phyloP scores from a whole-genome alignment of 2,329 filamentous ascomycete genomes.

The Pseudocercospora eumusae region DNA sequence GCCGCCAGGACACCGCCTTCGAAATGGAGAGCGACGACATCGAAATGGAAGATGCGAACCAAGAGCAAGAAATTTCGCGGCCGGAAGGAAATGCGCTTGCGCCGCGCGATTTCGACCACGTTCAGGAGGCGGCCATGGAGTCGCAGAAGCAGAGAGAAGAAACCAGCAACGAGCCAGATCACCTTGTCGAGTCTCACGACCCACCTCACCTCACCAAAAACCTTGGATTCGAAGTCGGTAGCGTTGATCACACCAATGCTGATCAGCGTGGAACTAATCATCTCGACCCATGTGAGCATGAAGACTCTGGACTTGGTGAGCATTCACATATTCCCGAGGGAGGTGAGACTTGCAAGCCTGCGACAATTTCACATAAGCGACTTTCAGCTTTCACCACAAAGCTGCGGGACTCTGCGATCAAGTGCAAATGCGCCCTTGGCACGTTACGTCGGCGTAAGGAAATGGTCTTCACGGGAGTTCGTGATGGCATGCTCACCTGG shows the following conservation, averaged over 20 bases:
- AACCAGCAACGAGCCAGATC: not conserved
- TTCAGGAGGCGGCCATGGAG: not conserved
- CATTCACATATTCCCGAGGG: not conserved
- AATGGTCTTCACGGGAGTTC: constrained; percentile 10
- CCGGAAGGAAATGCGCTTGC: not conserved
- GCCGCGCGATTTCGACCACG: not conserved
- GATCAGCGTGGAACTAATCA: not conserved
- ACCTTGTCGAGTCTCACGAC: not conserved
- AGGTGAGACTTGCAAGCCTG: not conserved
- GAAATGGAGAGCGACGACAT: constrained; percentile 12
- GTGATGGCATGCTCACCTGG: constrained; percentile 15
- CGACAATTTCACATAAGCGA: not conserved
- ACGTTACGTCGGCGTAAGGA: constrained; percentile 16
- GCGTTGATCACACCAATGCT: not conserved
- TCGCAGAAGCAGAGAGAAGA: not conserved
- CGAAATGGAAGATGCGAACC: constrained; percentile 1
- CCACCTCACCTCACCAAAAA: not conserved
- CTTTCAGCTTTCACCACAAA: not conserved
- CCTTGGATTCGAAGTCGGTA: not conserved
- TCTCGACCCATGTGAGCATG: not conserved
- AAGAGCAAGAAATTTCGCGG: not conserved
- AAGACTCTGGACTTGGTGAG: not conserved
- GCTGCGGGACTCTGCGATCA: constrained; percentile 19
- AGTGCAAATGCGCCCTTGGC: constrained; percentile 22
- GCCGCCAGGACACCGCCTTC: not conserved